These are phyloP conservation scores for Aspergillus sp. DNA, from an alignment of 2,329 filamentous ascomycete genomes.

Conservation along the genomic window DNA sequence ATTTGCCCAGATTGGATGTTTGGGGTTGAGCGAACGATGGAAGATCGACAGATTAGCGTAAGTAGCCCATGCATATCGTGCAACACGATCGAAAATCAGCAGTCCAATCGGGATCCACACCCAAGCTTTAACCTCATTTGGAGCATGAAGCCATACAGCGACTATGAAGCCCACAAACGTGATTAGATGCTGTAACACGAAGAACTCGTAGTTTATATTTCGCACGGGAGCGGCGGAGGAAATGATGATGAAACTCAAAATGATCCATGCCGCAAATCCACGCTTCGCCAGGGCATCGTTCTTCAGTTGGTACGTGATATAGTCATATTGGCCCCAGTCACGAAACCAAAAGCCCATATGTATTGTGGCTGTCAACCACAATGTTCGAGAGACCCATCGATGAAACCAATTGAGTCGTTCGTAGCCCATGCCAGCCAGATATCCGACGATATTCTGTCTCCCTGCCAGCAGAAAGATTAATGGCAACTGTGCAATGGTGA, in stretches of 20 bases:
- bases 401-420: constrained; percentile 49
- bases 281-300: constrained; percentile 44
- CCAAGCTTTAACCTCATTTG: constrained; percentile 36
- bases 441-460: constrained; percentile 49
- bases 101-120: constrained; percentile 44
- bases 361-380: constrained; percentile 49
- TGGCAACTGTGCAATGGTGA: constrained; percentile 49
- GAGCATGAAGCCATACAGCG: constrained; percentile 45
- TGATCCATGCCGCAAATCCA: constrained; percentile 48
- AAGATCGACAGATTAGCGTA: constrained; percentile 39
- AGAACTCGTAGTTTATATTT: constrained; percentile 47
- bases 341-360: constrained; percentile 51
- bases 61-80: constrained; percentile 28
- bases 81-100: constrained; percentile 40
- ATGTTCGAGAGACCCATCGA: constrained; percentile 45
- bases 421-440: constrained; percentile 43
- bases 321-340: constrained; percentile 47
- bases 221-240: constrained; percentile 47
- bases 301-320: constrained; percentile 43
- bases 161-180: constrained; percentile 45
- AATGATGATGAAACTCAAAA: constrained; percentile 47
- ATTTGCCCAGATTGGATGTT: constrained; percentile 30
- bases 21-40: constrained; percentile 19
- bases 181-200: constrained; percentile 49
- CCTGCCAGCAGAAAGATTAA: constrained; percentile 51